Percentiles rank a stretch among this genome's conserved stretches.
phyloP scores from a whole-genome alignment of 2,329 filamentous ascomycete genomes.

The Diaporthe vaccinii region DNA sequence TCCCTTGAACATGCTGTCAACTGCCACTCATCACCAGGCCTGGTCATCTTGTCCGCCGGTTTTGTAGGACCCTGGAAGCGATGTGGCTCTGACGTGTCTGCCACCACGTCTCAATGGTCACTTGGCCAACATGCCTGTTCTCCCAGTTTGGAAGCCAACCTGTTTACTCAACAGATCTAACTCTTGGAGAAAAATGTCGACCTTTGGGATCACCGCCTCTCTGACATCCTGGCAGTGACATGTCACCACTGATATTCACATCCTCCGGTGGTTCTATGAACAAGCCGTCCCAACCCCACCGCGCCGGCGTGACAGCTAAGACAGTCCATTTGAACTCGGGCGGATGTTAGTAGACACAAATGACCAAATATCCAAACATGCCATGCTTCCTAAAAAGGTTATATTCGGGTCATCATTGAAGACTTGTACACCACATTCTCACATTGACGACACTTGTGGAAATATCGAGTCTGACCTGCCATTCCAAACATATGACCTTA shows the following conservation, averaged over 20 bases:
- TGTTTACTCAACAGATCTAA: not conserved
- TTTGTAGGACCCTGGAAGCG: not conserved
- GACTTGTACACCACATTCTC: not conserved
- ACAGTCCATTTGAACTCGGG: not conserved
- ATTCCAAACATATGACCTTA: not conserved
- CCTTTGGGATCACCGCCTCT: too few species aligned
- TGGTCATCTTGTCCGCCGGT: not conserved
- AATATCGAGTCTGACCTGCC: not conserved
- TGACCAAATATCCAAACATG: not conserved
- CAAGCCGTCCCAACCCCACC: not conserved
- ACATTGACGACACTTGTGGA: not conserved
- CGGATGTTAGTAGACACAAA: not conserved
- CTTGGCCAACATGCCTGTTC: not conserved
- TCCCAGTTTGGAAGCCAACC: not conserved
- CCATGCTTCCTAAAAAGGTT: not conserved
- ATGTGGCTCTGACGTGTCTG: conserved; percentile 24
- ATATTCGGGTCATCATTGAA: not conserved
- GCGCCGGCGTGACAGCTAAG: not conserved
- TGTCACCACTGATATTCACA: not conserved
- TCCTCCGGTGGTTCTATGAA: not conserved
- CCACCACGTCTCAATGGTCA: not conserved
- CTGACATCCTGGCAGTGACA: too few species aligned
- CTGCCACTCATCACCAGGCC: not conserved
- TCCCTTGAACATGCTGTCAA: not conserved
- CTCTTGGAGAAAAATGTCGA: not conserved